Evolutionary conservation across 1,284 basidiomycete species (phyloP).

Genomic region (Pseudozyma sp.): DNA sequence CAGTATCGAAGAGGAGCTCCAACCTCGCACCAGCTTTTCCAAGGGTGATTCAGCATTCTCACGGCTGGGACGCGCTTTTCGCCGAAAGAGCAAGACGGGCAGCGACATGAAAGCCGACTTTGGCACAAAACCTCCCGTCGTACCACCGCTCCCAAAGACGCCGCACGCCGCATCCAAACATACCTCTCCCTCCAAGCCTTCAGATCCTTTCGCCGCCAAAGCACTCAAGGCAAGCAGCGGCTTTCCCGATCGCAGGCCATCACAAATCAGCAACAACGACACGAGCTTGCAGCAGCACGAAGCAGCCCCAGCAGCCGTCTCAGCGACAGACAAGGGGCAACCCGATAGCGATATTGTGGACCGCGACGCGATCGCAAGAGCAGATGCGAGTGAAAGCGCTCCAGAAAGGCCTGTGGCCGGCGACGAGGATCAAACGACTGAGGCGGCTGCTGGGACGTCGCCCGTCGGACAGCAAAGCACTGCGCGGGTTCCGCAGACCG

Average conservation of each 20-base stretch:
- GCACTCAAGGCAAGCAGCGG: conserved; percentile 33
- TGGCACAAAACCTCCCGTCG: conserved; percentile 5
- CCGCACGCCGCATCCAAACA: conserved; percentile 20
- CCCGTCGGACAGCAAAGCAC: not conserved
- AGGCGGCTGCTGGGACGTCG: no score
- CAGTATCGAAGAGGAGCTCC: conserved; percentile 41
- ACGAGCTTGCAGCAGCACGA: not conserved
- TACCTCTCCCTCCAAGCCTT: conserved; percentile 5
- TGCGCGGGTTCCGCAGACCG: conserved; percentile 1
- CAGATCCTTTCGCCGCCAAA: conserved; percentile 30
- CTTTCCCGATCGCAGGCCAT: conserved; percentile 2
- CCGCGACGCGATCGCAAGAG: not conserved
- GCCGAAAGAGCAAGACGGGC: conserved; percentile 49
- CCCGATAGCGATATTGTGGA: no score
- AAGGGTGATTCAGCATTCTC: conserved; percentile 42
- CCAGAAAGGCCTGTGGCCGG: no score
- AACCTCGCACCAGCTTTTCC: conserved; percentile 2
- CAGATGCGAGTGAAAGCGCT: no score
- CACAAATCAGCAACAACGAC: conserved; percentile 10
- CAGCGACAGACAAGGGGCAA: no score
- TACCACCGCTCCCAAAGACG: conserved; percentile 23
- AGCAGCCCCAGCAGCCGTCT: no score
- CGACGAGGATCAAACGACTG: no score
- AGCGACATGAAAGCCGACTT: conserved; percentile 29
- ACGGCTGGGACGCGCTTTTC: conserved; percentile 41